Evolutionary conservation across 176 grass and related monocot genomes (phyloP), one percentile per base, ranked within the genome.

Genomic region (Metroxylon sagu): DNA sequence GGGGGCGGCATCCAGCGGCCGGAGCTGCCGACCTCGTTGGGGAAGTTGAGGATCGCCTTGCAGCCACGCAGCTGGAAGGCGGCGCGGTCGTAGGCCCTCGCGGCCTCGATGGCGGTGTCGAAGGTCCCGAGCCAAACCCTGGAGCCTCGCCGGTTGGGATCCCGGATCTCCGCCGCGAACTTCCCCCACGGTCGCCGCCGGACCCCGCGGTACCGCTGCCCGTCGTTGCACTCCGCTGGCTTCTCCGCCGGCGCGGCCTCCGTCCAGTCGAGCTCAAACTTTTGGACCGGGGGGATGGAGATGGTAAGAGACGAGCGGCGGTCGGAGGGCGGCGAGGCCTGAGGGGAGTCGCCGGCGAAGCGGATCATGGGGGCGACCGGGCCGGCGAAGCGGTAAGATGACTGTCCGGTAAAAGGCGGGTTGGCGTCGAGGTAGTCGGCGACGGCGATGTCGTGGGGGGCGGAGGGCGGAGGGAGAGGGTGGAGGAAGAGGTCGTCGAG

Each of bases 31-130:
- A 85, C 68, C 62, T 97, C 87, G 64, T 84, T 87, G 18, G 92
- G 87, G 66, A 97, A 97, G 72, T 97, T 97, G 52, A 97, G 92
- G 61, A 97, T 87, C 2, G 92, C 92, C 71, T 88, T 87, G 31
- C 72, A 65, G 14, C 92, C 87, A 5, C 92, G 80, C 84, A 97
- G 82, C 12, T 39, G 43, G 76, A 87, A 88, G 31, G 92, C 87
- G 23, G 92, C 92, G 52, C 75, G 72, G 66, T 97, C 92, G 79
- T 97, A 97, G 0, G 84, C 92, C 19, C 72, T 70, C 50, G 92
- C 92, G 4, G 81, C 92, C 72, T 83, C 92, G 68, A 91, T 39
- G 67, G 83, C 84, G 14, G 78, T 91, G 72, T 85, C 87, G 79
- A 87, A 97, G 21, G 92, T 97, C 52, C 92, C 92, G 29, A 97